Base-by-base conservation (phyloP, 257 asterid genomes). In the Nicotiana undulata region DNA sequence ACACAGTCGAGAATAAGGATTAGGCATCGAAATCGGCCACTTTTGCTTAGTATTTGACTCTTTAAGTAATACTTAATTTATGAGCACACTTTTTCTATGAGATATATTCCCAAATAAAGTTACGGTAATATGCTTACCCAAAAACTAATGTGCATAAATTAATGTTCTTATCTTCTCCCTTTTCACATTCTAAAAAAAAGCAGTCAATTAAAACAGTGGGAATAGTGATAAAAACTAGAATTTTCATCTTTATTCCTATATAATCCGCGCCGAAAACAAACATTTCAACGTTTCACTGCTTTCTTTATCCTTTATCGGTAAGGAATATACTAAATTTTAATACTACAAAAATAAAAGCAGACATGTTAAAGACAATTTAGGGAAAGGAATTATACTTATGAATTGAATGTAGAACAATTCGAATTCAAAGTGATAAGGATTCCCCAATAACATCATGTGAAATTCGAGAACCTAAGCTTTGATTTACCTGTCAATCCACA, bases 391-490 rank as follows among this genome's bases (percentile, higher is more conserved):
- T 70, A 70, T 70, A 70, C 59, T 70, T 22, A 12, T 70, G 77
- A 44, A 70, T 40, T 44, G 77, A 70, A 70, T 70, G 22, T 20
- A 70, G 34, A 70, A 70, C 5, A 70, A 58, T 40, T 40, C 22
- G 56, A 68, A 68, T 68, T 46, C 77, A 68, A 11, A 20, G 59
- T 70, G 77, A 70, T 70, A 70, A 70, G 15, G 77, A 70, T 70
- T 70, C 77, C 18, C 58, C 77, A 70, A 70, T 44, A 70, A 20
- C 59, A 5, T 44, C 59, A 5, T 44, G 22, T 44, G 24, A 70
- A 44, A 70, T 70, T 70, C 77, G 34, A 22, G 1, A 44, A 70
- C 29, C 13, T 40, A 44, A 40, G 13, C 34, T 70, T 70, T 70
- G 58, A 70, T 37, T 70, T 70, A 40, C 34, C 58, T 68, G 76